Evolutionary conservation across 1,284 basidiomycete genomes (phyloP), one percentile per base, ranked within the genome.

Genomic region (Malassezia globosa): DNA sequence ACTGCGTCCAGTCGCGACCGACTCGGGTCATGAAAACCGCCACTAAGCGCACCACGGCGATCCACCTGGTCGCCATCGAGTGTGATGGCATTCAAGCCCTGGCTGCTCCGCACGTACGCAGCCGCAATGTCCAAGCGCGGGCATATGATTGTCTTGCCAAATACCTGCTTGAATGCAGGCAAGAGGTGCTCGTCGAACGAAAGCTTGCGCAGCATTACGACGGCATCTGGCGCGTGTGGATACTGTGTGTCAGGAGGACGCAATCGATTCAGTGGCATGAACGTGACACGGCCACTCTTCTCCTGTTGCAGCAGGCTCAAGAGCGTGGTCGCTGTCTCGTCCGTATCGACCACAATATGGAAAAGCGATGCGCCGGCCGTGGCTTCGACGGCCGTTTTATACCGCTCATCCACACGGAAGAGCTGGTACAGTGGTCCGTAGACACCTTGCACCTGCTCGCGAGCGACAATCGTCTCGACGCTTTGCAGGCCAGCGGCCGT

Each of bases 181-280:
- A 78, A 76, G 65, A 83, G 83, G 14, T 72, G 72, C 2, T 75
- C 75, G 57, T 90, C 83, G 66, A 82, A 97, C 2, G 77, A 76
- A 48, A 99, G 79, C 72, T 90, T 90, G 55, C 82, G 79, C 43
- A 75, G 63, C 72, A 75, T 64, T 0, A 89, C 87, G 36, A 95
- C 81, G 0, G 87, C 88, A 60, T 97, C 92, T 10, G 58, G 48
- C 48, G 82, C 80, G 4, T 82, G 83, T 0, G 89, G 89, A 54
- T 78, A 77, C 42, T 73, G 72, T 42, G 74, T 69, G 29, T 72
- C 62, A 58, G 84, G 85, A 34, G 85, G 84, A 63, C 85, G 83
- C 42, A 97, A 80, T n/a, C 92, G 84, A 72, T 97, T 97, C 37
- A 99, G 79, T 11, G 94, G 94, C 83, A 99, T 90, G 74, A 96